Evolutionary conservation across 768 basidiomycete species (phyloP).

Genomic region (Podaxis rugospora): DNA sequence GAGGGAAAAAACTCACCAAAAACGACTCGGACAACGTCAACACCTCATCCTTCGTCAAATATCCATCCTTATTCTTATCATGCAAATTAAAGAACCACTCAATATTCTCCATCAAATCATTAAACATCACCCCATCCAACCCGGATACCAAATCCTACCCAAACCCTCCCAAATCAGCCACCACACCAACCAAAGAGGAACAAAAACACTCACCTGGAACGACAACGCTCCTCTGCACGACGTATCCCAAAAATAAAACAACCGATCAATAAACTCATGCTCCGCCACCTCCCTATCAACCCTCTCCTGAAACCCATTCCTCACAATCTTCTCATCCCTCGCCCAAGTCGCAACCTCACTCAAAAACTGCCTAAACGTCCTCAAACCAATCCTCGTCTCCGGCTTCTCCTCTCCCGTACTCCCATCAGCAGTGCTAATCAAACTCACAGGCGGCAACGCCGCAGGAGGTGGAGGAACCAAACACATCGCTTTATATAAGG

Average conservation of each 20-base stretch:
- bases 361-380: constrained; percentile 85
- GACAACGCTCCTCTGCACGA: constrained; percentile 79
- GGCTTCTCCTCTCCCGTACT: constrained; percentile 60
- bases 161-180: not conserved
- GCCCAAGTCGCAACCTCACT: constrained; percentile 96
- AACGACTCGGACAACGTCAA: constrained; percentile 92
- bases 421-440: constrained; percentile 54
- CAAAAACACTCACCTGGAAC: constrained; percentile 61
- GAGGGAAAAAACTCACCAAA: constrained; percentile 50
- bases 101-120: constrained; percentile 97
- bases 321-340: constrained; percentile 85
- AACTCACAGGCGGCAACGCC: constrained; percentile 34
- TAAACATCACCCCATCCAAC: constrained; percentile 89
- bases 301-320: constrained; percentile 91
- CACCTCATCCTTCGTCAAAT: constrained; percentile 93
- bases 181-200: not conserved
- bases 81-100: constrained; percentile 98
- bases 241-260: constrained; percentile 95
- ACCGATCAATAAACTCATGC: constrained; percentile 89
- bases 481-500: constrained; percentile 81
- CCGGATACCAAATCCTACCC: constrained; percentile 83
- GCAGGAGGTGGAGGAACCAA: constrained; percentile 64
- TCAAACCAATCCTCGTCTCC: constrained; percentile 84
- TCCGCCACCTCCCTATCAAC: constrained; percentile 89
- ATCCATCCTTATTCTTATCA: constrained; percentile 96